These are phyloP conservation scores for Thelonectria discophora DNA, from an alignment of 2,329 filamentous ascomycete species.

Conservation along the genomic window DNA sequence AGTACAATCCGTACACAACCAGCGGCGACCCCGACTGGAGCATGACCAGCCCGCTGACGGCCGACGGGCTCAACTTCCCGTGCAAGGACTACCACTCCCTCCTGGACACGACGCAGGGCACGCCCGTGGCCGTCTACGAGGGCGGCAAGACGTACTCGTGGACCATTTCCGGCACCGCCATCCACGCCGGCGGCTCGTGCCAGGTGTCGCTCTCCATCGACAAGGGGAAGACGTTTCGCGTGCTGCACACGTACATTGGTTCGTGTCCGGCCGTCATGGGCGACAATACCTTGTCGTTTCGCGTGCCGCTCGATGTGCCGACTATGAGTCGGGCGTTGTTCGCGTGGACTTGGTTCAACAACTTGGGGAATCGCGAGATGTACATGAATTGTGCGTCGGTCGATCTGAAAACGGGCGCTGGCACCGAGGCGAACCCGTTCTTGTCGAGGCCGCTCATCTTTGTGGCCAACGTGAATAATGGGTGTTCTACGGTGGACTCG, in stretches of 20 bases:
- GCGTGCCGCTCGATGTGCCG: constrained; percentile 61
- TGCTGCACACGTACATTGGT: constrained; percentile 51
- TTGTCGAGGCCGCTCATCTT: constrained; percentile 68
- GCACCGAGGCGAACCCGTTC: constrained; percentile 22
- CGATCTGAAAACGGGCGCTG: constrained; percentile 50
- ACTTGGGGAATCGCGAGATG: constrained; percentile 71
- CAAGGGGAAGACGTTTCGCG: constrained; percentile 65
- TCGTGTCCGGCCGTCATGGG: constrained; percentile 44
- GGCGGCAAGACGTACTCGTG: constrained; percentile 63
- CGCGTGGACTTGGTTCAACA: constrained; percentile 72
- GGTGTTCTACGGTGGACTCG: constrained; percentile 63
- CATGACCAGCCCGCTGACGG: constrained; percentile 71
- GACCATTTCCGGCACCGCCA: constrained; percentile 61
- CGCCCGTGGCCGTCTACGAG: constrained; percentile 59
- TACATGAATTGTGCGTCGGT: constrained; percentile 75
- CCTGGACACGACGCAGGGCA: constrained; percentile 45
- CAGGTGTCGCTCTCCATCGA: constrained; percentile 71
- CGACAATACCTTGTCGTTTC: constrained; percentile 52
- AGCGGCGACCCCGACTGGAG: constrained; percentile 68
- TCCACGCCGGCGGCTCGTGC: constrained; percentile 68
- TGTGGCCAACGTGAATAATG: constrained; percentile 68
- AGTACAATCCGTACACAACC: constrained; percentile 56
- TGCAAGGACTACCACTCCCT: constrained; percentile 70
- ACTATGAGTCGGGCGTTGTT: constrained; percentile 59
- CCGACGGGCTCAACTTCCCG: constrained; percentile 72